Conservation (phyloP, 495 filamentous ascomycete species). For the Neurospora sp. region DNA sequence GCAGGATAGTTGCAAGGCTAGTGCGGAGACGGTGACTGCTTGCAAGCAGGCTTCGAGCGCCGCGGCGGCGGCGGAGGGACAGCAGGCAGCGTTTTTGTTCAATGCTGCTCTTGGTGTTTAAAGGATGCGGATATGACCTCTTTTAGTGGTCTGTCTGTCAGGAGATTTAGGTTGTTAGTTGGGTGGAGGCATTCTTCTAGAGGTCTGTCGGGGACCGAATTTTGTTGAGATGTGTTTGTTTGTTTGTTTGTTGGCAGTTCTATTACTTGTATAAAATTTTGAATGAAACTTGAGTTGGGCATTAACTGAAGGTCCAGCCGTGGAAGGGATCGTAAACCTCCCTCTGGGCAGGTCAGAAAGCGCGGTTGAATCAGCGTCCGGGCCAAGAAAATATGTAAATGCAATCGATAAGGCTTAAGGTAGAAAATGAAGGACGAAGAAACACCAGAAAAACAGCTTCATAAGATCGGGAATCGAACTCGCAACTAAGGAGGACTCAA, state of each 20-base stretch:
- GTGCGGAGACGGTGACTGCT: conserved; percentile 31
- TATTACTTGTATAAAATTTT: neutral
- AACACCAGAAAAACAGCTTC: neutral
- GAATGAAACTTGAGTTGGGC: neutral
- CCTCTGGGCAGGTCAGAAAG: neutral
- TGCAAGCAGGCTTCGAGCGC: conserved; percentile 28
- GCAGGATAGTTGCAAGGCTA: conserved; percentile 41
- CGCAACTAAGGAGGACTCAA: neutral
- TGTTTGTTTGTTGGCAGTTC: neutral
- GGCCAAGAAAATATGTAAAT: too few relatives aligned
- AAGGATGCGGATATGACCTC: neutral
- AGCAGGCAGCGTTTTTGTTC: conserved; percentile 52
- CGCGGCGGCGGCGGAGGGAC: conserved; percentile 11
- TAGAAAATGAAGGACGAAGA: neutral
- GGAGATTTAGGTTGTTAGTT: neutral
- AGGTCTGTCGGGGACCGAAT: neutral
- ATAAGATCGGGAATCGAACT: neutral
- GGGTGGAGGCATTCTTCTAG: neutral
- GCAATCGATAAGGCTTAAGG: neutral
- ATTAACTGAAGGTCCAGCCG: neutral
- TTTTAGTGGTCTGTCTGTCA: too few relatives aligned
- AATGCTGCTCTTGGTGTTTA: conserved; percentile 37
- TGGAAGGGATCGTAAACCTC: neutral
- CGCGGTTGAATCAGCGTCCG: too few relatives aligned
- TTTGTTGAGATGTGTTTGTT: neutral